Evolutionary conservation across 345 rosid species (phyloP), one percentile per base, ranked within the genome.

Genomic region (Turnera subulata): DNA sequence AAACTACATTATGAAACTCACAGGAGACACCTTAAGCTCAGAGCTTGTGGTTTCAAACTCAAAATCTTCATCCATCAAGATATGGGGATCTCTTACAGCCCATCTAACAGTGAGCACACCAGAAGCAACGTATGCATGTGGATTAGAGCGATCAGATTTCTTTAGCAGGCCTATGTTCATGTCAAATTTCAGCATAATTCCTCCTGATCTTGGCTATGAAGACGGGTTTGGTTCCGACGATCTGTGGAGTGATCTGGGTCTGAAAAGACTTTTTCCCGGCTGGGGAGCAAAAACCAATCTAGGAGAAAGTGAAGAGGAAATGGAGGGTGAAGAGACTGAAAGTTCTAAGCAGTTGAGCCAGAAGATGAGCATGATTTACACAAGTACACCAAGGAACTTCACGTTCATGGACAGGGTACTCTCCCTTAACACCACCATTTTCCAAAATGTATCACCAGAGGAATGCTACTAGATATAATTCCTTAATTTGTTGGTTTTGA

Each of bases 71-170:
- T 58, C 84, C 0, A 61, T 83, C 21, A 58, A 50, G 20, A 42
- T 84, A 35, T 60, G 63, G n/a, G 93, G 88, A 11, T 78, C 83
- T 46, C 48, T 86, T 38, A 35, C 79, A 48, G 80, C 84, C 78
- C 89, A 89, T 65, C 73, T 93, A 15, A 84, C 85, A 42, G 95
- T 86, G 44, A 89, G 97, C 62, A 77, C 96, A 23, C 95, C 96
- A 1, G 91, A 89, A 19, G 97, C 97, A n/a, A 82, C 85, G 1
- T 86, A 72, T 63, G 94, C 88, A 44, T 56, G 70, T 25, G 94
- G 99, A 21, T 56, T 93, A 46, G 85, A 80, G 58, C 84, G 91
- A 23, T 92, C 88, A 4, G 66, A 80, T 77, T 83, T 68, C 69
- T 78, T 44, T 11, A 65, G 37, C 22, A 81, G 71, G 56, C 76